phyloP scores from a whole-genome alignment of 345 rosid species.

The Raphanus sativus region DNA sequence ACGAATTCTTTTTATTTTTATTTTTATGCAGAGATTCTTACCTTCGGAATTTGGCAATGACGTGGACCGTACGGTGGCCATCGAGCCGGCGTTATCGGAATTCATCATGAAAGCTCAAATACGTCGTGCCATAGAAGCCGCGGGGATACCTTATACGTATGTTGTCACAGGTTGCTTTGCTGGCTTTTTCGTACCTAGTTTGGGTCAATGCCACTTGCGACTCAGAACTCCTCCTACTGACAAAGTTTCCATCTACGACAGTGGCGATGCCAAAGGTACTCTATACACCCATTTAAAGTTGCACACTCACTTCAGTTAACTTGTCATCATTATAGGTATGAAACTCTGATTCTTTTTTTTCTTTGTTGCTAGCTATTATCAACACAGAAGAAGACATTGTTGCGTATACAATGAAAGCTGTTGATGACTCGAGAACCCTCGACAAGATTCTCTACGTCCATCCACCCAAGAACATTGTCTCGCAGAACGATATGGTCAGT shows the following conservation, averaged over 20 bases:
- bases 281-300: background rate
- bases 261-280: slow-evolving; percentile 57
- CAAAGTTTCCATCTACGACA: slow-evolving; percentile 48
- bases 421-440: slow-evolving; percentile 67
- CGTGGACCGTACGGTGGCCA: slow-evolving; percentile 53
- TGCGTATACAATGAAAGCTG: slow-evolving; percentile 54
- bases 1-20: background rate
- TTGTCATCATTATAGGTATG: background rate
- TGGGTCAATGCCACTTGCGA: slow-evolving; percentile 47
- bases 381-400: slow-evolving; percentile 64
- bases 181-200: slow-evolving; percentile 40
- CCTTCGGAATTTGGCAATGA: slow-evolving; percentile 75
- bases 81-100: slow-evolving; percentile 47
- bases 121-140: slow-evolving; percentile 60
- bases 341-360: background rate
- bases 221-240: slow-evolving; percentile 57
- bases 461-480: slow-evolving; percentile 64
- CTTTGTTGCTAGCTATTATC: slow-evolving; percentile 54
- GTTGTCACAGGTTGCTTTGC: slow-evolving; percentile 60
- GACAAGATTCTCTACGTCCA: slow-evolving; percentile 66
- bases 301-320: background rate
- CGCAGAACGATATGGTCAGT: slow-evolving; percentile 63
- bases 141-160: slow-evolving; percentile 54
- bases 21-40: slow-evolving; percentile 51
- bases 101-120: slow-evolving; percentile 51